Evolutionary conservation across 371 early-diverging fungal genomes (phyloP), one percentile per base, ranked within the genome.

Genomic region (Fennellomyces sp.): DNA sequence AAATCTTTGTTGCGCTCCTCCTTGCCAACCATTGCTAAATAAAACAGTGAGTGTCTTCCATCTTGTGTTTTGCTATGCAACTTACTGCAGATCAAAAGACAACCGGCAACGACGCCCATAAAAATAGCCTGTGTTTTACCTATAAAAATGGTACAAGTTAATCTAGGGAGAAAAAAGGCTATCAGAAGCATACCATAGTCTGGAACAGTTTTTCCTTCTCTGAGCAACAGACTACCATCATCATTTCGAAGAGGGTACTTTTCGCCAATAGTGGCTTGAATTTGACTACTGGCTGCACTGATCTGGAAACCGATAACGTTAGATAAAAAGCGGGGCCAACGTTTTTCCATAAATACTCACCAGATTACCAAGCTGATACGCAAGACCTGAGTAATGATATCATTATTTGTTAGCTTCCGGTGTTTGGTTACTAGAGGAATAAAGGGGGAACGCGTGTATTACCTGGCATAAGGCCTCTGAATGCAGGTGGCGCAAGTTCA

Each of bases 361-460:
- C 60, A 89, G 66, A 59, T 87, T 91, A 55, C 90, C 90, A 13
- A 87, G 68, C 64, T 91, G 89, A 66, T 88, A 89, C 3, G 86
- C 69, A 15, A 89, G 69, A 28, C 90, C 62, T 56, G 21, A 19
- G n/a, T n/a, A n/a, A n/a, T n/a, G n/a, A n/a, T n/a, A n/a, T n/a
- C n/a, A n/a, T n/a, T n/a, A n/a, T n/a, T n/a, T n/a, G n/a, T n/a
- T n/a, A n/a, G n/a, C n/a, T n/a, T n/a, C n/a, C n/a, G n/a, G n/a
- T n/a, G n/a, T n/a, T n/a, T n/a, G n/a, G n/a, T n/a, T n/a, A n/a
- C n/a, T n/a, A n/a, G n/a, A n/a, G n/a, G 35, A 33, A 33, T 33
- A 33, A 33, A 13, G 35, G 13, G 35, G 13, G 35, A 13, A 33
- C 13, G 35, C 8, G 35, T 33, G 13, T 33, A 10, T 23, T 54